phyloP scores from a whole-genome alignment of 176 grass and related monocot genomes.

The Aegilops speltoides region DNA sequence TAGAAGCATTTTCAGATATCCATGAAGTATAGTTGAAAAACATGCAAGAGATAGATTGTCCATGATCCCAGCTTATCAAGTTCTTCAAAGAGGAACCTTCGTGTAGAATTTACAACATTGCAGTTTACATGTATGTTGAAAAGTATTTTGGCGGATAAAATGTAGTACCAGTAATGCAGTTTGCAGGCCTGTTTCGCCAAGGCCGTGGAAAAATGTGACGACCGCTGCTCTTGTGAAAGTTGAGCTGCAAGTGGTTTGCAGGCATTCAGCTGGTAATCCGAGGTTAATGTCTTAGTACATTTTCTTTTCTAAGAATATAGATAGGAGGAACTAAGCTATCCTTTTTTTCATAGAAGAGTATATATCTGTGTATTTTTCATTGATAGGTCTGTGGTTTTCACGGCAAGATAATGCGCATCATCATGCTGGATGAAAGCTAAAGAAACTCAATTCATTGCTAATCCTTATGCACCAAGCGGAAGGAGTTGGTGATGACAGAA shows the following conservation, averaged over 20 bases:
- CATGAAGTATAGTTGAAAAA: neutral
- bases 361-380: neutral
- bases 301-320: neutral
- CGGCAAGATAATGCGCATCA: neutral
- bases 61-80: neutral
- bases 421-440: neutral
- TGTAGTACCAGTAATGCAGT: constrained; percentile 61
- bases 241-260: constrained; percentile 49
- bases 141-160: constrained; percentile 11
- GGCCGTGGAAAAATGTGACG: constrained; percentile 57
- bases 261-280: constrained; percentile 13
- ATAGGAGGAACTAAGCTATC: neutral
- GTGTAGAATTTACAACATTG: neutral
- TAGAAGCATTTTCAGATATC: neutral
- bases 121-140: neutral
- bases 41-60: neutral
- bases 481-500: too few relatives aligned
- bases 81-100: neutral
- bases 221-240: constrained; percentile 55
- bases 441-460: neutral
- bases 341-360: neutral
- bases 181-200: constrained; percentile 64
- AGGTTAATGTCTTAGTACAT: neutral
- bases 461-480: too few relatives aligned
- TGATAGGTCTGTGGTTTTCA: neutral